phyloP scores from a whole-genome alignment of 495 filamentous ascomycete species.

The Hypoxylon fuscum region DNA sequence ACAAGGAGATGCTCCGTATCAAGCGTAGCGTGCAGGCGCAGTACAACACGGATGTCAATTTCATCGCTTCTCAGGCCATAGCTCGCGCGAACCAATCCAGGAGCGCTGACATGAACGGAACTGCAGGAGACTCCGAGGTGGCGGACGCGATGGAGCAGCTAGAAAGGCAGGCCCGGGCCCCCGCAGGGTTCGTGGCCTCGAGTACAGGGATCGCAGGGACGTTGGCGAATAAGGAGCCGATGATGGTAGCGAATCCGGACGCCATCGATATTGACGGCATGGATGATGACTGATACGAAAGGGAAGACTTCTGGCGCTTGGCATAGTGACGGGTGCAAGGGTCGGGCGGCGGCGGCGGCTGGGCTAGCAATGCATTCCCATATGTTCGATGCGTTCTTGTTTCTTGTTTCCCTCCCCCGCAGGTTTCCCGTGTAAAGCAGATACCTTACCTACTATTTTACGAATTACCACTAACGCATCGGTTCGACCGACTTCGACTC shows the following conservation, averaged over 20 bases:
- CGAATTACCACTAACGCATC: too few relatives aligned
- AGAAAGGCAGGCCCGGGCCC: slow-evolving; percentile 88
- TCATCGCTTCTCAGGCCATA: slow-evolving; percentile 95
- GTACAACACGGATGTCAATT: slow-evolving; percentile 98
- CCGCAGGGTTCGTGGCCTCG: slow-evolving; percentile 90
- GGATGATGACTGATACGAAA: slow-evolving; percentile 51
- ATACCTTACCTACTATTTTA: slow-evolving; percentile 12
- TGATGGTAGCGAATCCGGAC: slow-evolving; percentile 79
- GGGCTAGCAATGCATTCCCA: neutral
- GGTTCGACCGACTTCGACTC: too few relatives aligned
- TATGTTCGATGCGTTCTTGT: neutral
- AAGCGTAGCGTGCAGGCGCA: slow-evolving; percentile 97
- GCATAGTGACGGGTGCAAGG: slow-evolving; percentile 4
- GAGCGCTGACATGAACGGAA: slow-evolving; percentile 56
- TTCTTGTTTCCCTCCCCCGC: too few relatives aligned
- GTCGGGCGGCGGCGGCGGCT: neutral
- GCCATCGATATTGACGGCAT: slow-evolving; percentile 84
- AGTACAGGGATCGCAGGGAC: slow-evolving; percentile 81
- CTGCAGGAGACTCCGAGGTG: slow-evolving; percentile 59
- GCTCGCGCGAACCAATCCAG: slow-evolving; percentile 76
- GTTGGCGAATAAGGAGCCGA: slow-evolving; percentile 52
- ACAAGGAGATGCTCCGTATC: slow-evolving; percentile 98
- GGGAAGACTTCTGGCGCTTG: neutral
- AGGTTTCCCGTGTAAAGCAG: slow-evolving; percentile 20
- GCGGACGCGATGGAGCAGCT: slow-evolving; percentile 90